Conservation (phyloP, 2,329 filamentous ascomycete species). For the Neofusicoccum sp. region DNA sequence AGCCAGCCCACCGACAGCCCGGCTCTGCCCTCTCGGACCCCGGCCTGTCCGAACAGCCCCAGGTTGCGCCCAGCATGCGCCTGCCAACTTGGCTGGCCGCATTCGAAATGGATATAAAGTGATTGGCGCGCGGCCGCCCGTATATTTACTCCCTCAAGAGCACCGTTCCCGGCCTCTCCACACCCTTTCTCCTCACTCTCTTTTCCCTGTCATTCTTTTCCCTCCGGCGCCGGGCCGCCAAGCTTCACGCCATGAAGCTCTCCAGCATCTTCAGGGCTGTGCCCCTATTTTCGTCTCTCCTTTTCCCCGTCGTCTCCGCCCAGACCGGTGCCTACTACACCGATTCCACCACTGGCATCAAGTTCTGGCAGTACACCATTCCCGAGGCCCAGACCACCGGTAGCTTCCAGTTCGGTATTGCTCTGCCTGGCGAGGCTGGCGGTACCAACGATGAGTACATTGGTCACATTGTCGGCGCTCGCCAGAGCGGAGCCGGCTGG, state of each 20-base stretch:
- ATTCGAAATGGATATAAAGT: background rate
- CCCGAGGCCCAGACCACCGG: constrained; percentile 29
- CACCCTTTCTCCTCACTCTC: background rate
- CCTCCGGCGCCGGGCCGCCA: constrained; percentile 17
- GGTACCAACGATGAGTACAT: constrained; percentile 32
- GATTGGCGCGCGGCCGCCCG: background rate
- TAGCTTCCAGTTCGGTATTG: constrained; percentile 37
- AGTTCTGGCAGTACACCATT: constrained; percentile 26
- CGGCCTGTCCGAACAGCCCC: background rate
- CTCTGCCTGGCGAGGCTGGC: constrained; percentile 25
- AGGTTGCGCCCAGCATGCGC: background rate
- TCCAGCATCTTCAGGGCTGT: constrained; percentile 34
- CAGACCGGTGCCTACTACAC: constrained; percentile 24
- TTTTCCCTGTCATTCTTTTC: constrained; percentile 2
- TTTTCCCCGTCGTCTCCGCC: constrained; percentile 29
- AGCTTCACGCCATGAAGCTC: constrained; percentile 32
- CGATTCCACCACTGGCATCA: constrained; percentile 7
- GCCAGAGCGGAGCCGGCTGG: constrained; percentile 32
- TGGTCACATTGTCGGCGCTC: constrained; percentile 36
- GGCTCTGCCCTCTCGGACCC: background rate
- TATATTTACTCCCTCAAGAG: background rate
- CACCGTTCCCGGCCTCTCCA: constrained; percentile 20
- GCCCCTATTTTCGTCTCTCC: constrained; percentile 38
- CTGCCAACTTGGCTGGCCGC: background rate
- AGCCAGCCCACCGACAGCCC: background rate